Base-by-base conservation (phyloP, 2,329 filamentous ascomycete genomes). In the Phyllosticta paracitricarpa region DNA sequence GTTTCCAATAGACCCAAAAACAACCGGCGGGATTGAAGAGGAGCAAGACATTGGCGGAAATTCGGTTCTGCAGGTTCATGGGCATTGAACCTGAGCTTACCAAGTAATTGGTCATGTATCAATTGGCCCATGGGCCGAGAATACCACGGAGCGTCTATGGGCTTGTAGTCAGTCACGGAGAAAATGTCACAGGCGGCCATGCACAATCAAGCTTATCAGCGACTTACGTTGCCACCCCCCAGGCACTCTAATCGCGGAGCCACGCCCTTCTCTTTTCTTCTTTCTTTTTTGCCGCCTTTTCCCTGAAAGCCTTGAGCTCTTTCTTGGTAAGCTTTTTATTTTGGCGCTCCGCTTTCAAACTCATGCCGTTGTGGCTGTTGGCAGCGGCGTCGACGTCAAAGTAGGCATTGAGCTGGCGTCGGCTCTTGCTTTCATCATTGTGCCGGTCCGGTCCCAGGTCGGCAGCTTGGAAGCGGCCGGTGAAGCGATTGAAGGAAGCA, bases 361-460 rank as follows among this genome's bases (percentile, higher is more conserved):
- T 97, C 62, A 88, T 84, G 1, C 94, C 94, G 68, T 96, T 88
- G 70, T 99, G 92, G 62, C 84, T 84, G 71, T 96, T 97, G 4
- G 92, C 93, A 2, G 91, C 92, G 4, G 91, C 89, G 73, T 97
- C 92, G 53, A 97, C 92, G 71, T 99, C 93, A 73, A 97, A 99
- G 76, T 88, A 97, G 51, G 91, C 89, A 70, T 89, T 89, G 88
- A 97, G 89, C 77, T 97, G 94, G 54, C 94, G 82, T 58, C 81
- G 82, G 63, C 88, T 88, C 80, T 96, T 97, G 70, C 90, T 89
- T 71, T 95, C 91, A 69, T 96, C 91, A 67, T 85, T 88, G 78
- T 92, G 88, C 58, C 86, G 84, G 59, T 94, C 90, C 1, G 89
- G 84, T 2, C 82, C 86, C 65, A 86, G 78, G 10, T 84, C 82